Base-by-base conservation (phyloP, 2,329 filamentous ascomycete genomes). In the Ceratocystis cubensis region DNA sequence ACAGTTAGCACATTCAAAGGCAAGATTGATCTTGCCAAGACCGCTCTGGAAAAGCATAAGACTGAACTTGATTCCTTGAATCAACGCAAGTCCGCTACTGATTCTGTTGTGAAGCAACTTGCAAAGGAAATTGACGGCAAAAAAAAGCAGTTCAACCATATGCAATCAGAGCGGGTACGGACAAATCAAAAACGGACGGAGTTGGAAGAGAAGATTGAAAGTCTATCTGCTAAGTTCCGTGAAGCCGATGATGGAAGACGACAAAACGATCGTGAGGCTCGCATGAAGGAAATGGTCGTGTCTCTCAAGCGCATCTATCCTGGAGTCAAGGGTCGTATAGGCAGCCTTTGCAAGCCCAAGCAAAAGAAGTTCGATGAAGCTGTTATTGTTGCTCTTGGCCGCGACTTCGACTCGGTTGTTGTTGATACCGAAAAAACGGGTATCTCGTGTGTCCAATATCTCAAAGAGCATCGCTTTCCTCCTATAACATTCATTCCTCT, bases 341-440 rank as follows among this genome's bases (percentile, higher is more conserved):
- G 91, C 69, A 91, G 96, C 70, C 83, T 99, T 53, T 96, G 94
- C 78, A 92, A 90, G 70, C 93, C 94, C 1, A 97, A 96, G 76
- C 91, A 96, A 77, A 96, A 96, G 77, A 97, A 96, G 75, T 99
- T 87, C 72, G 89, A 94, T 70, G 90, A 94, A 71, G 94, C 94
- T 59, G 89, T 99, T 69, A 91, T 90, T 71, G 95, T 91, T 25
- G 91, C 96, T 5, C 83, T 99, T 3, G 94, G 94, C 63, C 86
- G 90, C 65, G 89, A 97, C 73, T 96, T 96, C 74, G 93, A 99
- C 74, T 89, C 92, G 0, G 88, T 99, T 56, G 86, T 99, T 62
- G 93, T 97, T 8, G 94, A 99, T 72, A 93, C 91, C 1, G 91
- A 97, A 75, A 96, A 94, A 77, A 94, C 89, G 0, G 94, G 90